phyloP scores from a whole-genome alignment of 1,284 basidiomycete species.

The Xanthoconium separans region DNA sequence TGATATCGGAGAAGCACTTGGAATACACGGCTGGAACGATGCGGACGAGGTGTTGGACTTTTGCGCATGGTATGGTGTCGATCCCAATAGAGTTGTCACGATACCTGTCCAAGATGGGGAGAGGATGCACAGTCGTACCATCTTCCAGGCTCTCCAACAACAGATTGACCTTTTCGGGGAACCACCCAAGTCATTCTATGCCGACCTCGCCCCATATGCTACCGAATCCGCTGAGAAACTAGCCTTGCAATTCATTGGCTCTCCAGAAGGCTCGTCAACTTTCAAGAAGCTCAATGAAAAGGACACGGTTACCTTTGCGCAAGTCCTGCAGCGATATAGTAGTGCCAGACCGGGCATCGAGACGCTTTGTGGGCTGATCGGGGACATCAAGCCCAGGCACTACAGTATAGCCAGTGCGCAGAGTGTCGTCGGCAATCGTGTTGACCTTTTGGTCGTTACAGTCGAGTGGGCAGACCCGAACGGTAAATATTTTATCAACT shows the following conservation, averaged over 20 bases:
- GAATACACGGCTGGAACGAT: slow-evolving; percentile 98
- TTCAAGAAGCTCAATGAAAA: slow-evolving; percentile 96
- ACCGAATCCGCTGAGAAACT: slow-evolving; percentile 73
- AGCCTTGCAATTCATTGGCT: slow-evolving; percentile 89
- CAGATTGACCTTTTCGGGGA: slow-evolving; percentile 96
- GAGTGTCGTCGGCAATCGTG: slow-evolving; percentile 90
- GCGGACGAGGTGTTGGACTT: slow-evolving; percentile 86
- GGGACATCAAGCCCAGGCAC: slow-evolving; percentile 96
- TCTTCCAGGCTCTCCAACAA: slow-evolving; percentile 94
- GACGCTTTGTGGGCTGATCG: slow-evolving; percentile 83
- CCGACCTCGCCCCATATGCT: slow-evolving; percentile 81
- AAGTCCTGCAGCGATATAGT: slow-evolving; percentile 79
- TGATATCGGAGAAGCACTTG: slow-evolving; percentile 94
- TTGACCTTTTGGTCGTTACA: slow-evolving; percentile 93
- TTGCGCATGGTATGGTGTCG: slow-evolving; percentile 88
- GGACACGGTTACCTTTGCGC: slow-evolving; percentile 94
- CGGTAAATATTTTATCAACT: slow-evolving; percentile 52
- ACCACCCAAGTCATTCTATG: slow-evolving; percentile 95
- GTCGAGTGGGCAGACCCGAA: slow-evolving; percentile 91
- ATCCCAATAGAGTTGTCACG: slow-evolving; percentile 80
- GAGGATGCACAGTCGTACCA: slow-evolving; percentile 83
- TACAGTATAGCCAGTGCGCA: slow-evolving; percentile 98
- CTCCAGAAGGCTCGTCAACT: slow-evolving; percentile 86
- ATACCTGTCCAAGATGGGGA: slow-evolving; percentile 69
- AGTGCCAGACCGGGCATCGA: slow-evolving; percentile 82